Base-by-base conservation (phyloP, 129 eudicot species). In the Tagetes erecta region DNA sequence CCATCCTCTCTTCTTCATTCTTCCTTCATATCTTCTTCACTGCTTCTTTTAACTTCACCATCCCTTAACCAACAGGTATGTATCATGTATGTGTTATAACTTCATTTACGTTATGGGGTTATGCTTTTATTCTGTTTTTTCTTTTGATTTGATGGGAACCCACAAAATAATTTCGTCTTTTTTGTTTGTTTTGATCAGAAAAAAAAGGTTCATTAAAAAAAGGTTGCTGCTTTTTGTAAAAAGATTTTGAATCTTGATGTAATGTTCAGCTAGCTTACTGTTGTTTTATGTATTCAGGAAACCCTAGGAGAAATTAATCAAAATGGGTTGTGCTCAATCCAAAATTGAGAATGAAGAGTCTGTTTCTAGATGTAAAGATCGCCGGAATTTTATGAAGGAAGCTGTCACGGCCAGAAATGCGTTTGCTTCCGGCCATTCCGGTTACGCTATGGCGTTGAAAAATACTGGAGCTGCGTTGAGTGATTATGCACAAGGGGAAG, bases 321-420 rank as follows among this genome's bases (percentile, higher is more conserved):
- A 56, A 85, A 94, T 94, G 98, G 98, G 98, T 13, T 94, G 98
- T 70, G 96, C 97, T n/a, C 98, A 94, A 63, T 94, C 98, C 3
- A 94, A 85, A 73, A 90, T 94, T 47, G 98, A 94, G 45, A 94
- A 90, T 63, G 98, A 94, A 47, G 98, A 94, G 71, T 82, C 98
- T 9, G 98, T 94, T 41, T 76, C 97, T 0, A 81, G 98, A 58
- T 94, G 98, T 53, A 94, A 94, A 71, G 98, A 94, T n/a, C 83
- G 97, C 74, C 83, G 90, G 58, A 88, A 88, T 76, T 81, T 84
- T 8, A 94, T 94, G 98, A 94, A 91, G 56, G 96, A 90, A 33
- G 98, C 97, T 1, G 93, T 94, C 35, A 64, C 81, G 27, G 89
- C 87, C 1, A 75, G 98, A 44, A 94, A 86, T 68, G 89, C 91